phyloP scores from a whole-genome alignment of 2,329 filamentous ascomycete genomes.

The Orbilia javanica region DNA sequence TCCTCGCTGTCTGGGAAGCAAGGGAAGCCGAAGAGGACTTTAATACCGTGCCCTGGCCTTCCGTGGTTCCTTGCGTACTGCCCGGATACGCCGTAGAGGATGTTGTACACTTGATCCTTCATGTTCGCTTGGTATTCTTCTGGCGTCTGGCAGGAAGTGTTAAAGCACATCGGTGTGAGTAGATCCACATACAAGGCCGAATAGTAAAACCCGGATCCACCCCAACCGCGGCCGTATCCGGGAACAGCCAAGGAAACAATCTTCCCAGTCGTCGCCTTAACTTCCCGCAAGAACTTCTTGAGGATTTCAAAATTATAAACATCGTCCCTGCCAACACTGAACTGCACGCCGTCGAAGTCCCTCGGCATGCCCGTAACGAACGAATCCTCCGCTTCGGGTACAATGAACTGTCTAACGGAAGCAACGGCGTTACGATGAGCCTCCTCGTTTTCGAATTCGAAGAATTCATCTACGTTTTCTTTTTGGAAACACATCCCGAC shows the following conservation, averaged over 20 bases:
- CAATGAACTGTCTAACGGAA: background rate
- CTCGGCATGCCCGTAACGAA: background rate
- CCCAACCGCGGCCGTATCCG: background rate
- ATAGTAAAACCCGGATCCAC: background rate
- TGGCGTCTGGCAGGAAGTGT: background rate
- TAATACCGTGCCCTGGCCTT: background rate
- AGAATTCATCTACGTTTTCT: background rate
- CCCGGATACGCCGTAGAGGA: background rate
- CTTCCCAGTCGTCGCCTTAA: background rate
- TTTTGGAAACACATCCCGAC: background rate
- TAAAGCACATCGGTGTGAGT: background rate
- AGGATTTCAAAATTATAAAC: background rate
- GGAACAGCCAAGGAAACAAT: background rate
- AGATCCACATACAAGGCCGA: background rate
- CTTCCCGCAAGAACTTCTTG: background rate
- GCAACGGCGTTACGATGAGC: background rate
- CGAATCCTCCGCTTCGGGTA: background rate
- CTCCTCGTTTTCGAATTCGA: background rate
- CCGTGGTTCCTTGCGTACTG: background rate
- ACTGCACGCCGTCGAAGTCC: background rate
- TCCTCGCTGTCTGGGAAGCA: background rate
- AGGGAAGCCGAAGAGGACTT: background rate
- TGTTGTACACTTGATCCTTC: background rate
- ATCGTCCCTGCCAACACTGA: background rate
- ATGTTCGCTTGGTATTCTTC: background rate